Percentiles rank a stretch among this genome's conserved stretches.
Conservation (phyloP, 352 stramenopile genomes). For the Pythium insidiosum region DNA sequence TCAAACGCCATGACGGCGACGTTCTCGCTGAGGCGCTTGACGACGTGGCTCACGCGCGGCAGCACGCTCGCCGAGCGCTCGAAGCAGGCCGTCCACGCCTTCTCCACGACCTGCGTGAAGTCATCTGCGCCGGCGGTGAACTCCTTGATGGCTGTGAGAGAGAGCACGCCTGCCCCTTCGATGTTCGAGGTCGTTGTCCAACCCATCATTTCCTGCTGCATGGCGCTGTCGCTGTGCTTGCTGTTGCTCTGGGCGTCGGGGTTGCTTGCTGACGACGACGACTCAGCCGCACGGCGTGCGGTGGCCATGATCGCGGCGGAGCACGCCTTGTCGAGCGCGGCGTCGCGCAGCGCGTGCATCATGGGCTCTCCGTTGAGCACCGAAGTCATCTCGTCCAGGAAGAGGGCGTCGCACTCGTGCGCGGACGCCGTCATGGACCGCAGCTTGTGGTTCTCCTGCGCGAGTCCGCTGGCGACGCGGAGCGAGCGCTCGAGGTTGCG, state of each 20-base stretch:
- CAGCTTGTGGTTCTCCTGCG: conserved; percentile 34
- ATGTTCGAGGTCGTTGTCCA: conserved; percentile 7
- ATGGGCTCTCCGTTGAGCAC: conserved; percentile 6
- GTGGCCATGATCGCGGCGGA: conserved; percentile 12
- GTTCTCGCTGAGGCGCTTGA: conserved; percentile 15
- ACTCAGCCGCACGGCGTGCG: conserved; percentile 7
- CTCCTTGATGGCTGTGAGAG: conserved; percentile 10
- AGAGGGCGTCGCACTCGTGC: conserved; percentile 7
- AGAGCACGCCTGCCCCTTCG: conserved; percentile 5
- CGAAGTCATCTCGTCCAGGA: conserved; percentile 10
- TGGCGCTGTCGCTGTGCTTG: not conserved
- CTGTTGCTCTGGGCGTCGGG: no score
- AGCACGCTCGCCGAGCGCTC: conserved; percentile 1
- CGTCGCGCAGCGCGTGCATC: conserved; percentile 5
- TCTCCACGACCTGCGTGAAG: conserved; percentile 1
- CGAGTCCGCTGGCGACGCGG: conserved; percentile 34
- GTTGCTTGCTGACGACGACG: no score
- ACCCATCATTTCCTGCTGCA: conserved; percentile 2
- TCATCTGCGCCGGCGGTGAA: conserved; percentile 9
- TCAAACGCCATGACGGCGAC: conserved; percentile 11
- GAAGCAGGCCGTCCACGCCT: conserved; percentile 7
- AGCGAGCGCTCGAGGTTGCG: conserved; percentile 41
- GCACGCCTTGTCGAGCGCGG: conserved; percentile 12
- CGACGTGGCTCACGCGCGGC: conserved; percentile 4
- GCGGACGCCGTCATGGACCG: conserved; percentile 3